Conservation (phyloP, 768 basidiomycete species). For the Astraeus odoratus region DNA sequence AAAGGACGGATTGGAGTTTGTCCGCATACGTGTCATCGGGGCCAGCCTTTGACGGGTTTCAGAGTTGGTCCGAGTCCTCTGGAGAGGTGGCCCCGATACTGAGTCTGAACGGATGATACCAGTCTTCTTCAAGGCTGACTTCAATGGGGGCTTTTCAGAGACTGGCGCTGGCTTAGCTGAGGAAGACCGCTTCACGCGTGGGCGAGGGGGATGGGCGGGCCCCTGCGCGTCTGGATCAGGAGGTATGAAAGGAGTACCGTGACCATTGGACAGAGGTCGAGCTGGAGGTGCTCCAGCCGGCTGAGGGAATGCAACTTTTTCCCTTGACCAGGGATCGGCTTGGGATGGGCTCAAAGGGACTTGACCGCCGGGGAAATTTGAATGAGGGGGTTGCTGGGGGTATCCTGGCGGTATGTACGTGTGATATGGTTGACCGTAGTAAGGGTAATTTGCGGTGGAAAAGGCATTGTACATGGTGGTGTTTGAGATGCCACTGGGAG, state of each 20-base stretch:
- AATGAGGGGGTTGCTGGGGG: slow-evolving; percentile 15
- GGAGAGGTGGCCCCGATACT: slow-evolving; percentile 20
- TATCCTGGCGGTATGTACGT: slow-evolving; percentile 28
- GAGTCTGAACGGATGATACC: slow-evolving; percentile 21
- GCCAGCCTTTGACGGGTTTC: slow-evolving; percentile 25
- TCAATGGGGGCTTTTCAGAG: slow-evolving; percentile 35
- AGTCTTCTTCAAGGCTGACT: slow-evolving; percentile 53
- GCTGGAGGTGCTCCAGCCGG: slow-evolving; percentile 15
- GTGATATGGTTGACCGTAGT: slow-evolving; percentile 41
- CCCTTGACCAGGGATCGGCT: slow-evolving; percentile 28
- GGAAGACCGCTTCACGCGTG: slow-evolving; percentile 31
- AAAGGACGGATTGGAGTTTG: slow-evolving; percentile 31
- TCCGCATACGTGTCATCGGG: slow-evolving; percentile 28
- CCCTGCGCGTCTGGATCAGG: slow-evolving; percentile 16
- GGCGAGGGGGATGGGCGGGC: slow-evolving; percentile 19
- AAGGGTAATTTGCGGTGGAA: slow-evolving; percentile 35
- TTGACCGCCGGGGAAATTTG: slow-evolving; percentile 7
- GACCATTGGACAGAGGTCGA: slow-evolving; percentile 7
- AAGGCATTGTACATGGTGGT: slow-evolving; percentile 26
- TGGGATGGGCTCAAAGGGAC: slow-evolving; percentile 24
- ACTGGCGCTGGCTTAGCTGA: slow-evolving; percentile 18
- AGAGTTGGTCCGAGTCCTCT: slow-evolving; percentile 39
- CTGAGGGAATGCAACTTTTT: slow-evolving; percentile 27
- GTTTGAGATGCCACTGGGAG: slow-evolving; percentile 1
- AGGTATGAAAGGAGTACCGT: slow-evolving; percentile 20